Base-by-base conservation (phyloP, 2,329 filamentous ascomycete genomes). In the Pyrenochaeta sp. region DNA sequence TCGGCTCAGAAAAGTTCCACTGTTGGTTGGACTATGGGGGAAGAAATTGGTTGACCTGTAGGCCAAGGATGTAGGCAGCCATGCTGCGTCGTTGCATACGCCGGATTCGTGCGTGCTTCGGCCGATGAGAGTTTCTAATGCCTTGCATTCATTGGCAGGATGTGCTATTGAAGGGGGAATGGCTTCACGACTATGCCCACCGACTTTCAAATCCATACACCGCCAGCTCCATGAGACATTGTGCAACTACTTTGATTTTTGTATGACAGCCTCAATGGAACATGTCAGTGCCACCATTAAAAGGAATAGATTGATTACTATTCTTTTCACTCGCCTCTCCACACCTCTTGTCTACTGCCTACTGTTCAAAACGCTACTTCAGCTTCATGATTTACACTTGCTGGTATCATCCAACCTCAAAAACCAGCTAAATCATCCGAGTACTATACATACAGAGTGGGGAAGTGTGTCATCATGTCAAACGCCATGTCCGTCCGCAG, bases 401-500 rank as follows among this genome's bases (percentile, higher is more conserved):
- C 39, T 55, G 47, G 28, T 58, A 51, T 48, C 43, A 46, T 30
- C 49, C 46, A 48, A 48, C 52, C 42, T 7, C 13, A 28, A 25
- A 28, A 36, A 27, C 48, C 50, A 27, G n/a, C 42, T 34, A 46
- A 24, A 48, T 60, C 51, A 39, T 58, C 52, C 52, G 45, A 58
- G 61, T 61, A 60, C 47, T 65, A 69, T 67, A 68, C 65, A 64
- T 69, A 68, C 66, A 71, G 67, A 71, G 68, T 65, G 61, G 66
- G 60, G 64, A 68, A 69, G 62, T 58, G 60, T 61, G 57, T 68
- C 62, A 54, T 66, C 62, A 66, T 61, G 54, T 54, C 57, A 36
- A 61, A 57, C 59, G 61, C 59, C 54, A 36, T 50, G 28, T 46
- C 37, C 50, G 37, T 50, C 51, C 51, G 36, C 51, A 59, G 53